A percentile compares a stretch with the other conserved stretches of the same genome.
phyloP scores from a whole-genome alignment of 805 yeast genomes.

The Candida boleticola region DNA sequence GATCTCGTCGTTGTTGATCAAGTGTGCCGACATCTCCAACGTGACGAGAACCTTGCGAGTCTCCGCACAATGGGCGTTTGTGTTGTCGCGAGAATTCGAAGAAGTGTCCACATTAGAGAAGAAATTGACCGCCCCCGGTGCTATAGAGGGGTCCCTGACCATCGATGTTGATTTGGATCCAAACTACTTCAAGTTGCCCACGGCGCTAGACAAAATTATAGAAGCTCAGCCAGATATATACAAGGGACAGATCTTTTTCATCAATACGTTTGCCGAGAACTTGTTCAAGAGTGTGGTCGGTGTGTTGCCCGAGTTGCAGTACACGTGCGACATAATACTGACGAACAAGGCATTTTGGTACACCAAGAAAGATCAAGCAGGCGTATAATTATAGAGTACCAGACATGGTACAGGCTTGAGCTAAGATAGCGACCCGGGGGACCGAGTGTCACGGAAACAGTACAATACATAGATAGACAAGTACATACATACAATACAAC shows the following conservation, averaged over 20 bases:
- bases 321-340: conserved; percentile 51
- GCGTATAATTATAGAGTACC: background rate
- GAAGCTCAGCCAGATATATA: conserved; percentile 49
- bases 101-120: conserved; percentile 59
- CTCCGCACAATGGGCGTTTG: conserved; percentile 83
- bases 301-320: conserved; percentile 59
- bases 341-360: conserved; percentile 60
- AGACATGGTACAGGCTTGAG: too few species aligned
- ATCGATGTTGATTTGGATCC: conserved; percentile 7
- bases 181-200: conserved; percentile 37
- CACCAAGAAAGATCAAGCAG: conserved; percentile 6
- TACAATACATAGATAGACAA: too few species aligned
- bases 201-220: conserved; percentile 43
- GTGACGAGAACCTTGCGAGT: conserved; percentile 78
- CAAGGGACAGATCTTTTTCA: conserved; percentile 79
- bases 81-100: conserved; percentile 72
- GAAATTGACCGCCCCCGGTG: conserved; percentile 9
- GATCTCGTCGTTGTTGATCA: conserved; percentile 68
- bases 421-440: too few species aligned
- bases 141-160: background rate
- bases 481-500: too few species aligned
- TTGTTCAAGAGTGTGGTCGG: conserved; percentile 65
- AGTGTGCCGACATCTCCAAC: conserved; percentile 95
- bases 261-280: conserved; percentile 73
- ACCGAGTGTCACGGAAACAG: too few species aligned